These are phyloP conservation scores for Groenewaldozyma tartarivorans DNA, from an alignment of 805 yeast genomes.

Conservation along the genomic window DNA sequence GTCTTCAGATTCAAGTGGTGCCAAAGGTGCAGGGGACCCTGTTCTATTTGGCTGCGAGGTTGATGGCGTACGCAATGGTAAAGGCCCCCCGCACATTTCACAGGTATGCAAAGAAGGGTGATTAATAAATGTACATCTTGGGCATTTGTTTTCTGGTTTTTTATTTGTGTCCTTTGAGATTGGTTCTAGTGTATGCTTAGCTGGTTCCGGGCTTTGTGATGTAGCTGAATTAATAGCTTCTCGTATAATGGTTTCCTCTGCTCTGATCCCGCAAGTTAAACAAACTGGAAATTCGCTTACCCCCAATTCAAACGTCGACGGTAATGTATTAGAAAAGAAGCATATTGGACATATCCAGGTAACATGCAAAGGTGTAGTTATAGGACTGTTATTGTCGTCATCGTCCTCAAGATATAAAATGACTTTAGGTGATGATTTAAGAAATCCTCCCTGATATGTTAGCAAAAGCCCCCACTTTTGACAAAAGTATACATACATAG, in stretches of 20 bases:
- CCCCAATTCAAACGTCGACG: conserved; percentile 24
- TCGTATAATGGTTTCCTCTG: conserved; percentile 30
- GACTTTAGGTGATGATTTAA: conserved; percentile 75
- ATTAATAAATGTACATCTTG: conserved; percentile 69
- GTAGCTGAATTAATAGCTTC: conserved; percentile 18
- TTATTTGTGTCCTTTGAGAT: background rate
- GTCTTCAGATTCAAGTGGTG: conserved; percentile 10
- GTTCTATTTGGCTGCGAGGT: conserved; percentile 15
- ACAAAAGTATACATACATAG: conserved; percentile 19
- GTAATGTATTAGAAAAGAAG: conserved; percentile 48
- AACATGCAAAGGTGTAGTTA: conserved; percentile 9
- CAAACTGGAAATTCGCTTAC: conserved; percentile 37
- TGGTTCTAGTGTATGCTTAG: no score
- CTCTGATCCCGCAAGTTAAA: conserved; percentile 52
- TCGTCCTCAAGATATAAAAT: conserved; percentile 30
- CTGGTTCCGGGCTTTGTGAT: background rate
- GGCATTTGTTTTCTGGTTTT: conserved; percentile 28
- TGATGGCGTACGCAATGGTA: conserved; percentile 26
- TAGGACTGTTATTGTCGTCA: conserved; percentile 1
- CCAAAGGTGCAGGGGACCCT: conserved; percentile 8
- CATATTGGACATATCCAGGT: conserved; percentile 91
- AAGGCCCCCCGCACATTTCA: conserved; percentile 74
- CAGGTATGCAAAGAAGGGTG: conserved; percentile 71
- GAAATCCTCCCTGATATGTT: conserved; percentile 38
- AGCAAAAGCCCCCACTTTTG: background rate